Conservation (phyloP, 306 rosid genomes). For the Neltuma alba region DNA sequence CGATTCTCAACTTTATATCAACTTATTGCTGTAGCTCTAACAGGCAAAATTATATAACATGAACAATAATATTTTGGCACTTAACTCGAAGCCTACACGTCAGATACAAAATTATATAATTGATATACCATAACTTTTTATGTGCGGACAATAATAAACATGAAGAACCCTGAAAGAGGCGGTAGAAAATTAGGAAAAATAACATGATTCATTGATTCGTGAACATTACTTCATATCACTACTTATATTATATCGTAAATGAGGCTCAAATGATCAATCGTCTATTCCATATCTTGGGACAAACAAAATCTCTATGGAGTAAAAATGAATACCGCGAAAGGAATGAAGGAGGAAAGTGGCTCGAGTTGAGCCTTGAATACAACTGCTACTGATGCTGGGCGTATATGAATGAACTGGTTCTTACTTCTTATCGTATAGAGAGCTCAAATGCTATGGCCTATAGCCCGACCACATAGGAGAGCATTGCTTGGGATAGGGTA, state of each 20-base stretch:
- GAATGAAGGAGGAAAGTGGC: conserved; percentile 32
- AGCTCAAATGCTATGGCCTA: conserved; percentile 38
- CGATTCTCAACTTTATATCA: no score
- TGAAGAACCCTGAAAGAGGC: background rate
- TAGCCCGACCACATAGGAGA: conserved; percentile 63
- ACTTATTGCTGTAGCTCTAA: no score
- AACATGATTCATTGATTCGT: no score
- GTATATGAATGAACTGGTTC: background rate
- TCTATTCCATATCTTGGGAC: background rate
- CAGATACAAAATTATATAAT: no score
- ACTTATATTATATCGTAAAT: background rate
- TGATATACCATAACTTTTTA: background rate
- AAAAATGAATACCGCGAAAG: background rate
- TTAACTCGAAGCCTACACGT: no score
- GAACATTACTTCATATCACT: background rate
- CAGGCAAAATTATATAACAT: no score
- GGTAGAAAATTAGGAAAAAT: background rate
- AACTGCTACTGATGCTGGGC: background rate
- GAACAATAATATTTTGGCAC: no score
- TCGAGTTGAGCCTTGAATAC: conserved; percentile 39
- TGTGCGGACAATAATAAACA: background rate
- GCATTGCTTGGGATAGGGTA: conserved; percentile 80
- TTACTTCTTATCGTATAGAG: background rate
- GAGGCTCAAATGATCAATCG: background rate
- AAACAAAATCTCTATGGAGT: background rate